phyloP scores from a whole-genome alignment of 805 yeast genomes.

The Saccharomycopsis guyanensis region DNA sequence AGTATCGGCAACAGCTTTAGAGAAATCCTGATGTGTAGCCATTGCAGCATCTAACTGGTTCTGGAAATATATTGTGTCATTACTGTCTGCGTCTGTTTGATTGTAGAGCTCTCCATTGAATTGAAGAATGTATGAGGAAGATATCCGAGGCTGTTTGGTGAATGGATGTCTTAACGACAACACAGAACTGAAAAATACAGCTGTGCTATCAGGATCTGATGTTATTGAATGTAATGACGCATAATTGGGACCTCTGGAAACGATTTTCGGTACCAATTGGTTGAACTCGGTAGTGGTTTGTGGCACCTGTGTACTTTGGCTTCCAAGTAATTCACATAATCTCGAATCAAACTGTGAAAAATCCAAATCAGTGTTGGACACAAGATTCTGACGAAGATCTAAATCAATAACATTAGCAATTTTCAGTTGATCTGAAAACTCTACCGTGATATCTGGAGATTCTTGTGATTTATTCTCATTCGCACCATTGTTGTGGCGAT shows the following conservation, averaged over 20 bases:
- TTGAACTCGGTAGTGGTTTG: slow-evolving; percentile 23
- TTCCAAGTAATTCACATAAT: slow-evolving; percentile 4
- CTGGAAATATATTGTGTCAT: slow-evolving; percentile 58
- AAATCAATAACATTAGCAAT: slow-evolving; percentile 8
- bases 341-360: too few relatives aligned
- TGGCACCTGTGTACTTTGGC: too few relatives aligned
- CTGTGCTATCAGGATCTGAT: slow-evolving; percentile 7
- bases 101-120: slow-evolving; percentile 91
- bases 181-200: slow-evolving; percentile 53
- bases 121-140: slow-evolving; percentile 43
- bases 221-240: slow-evolving; percentile 26
- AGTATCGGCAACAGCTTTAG: slow-evolving; percentile 33
- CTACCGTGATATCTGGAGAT: too few relatives aligned
- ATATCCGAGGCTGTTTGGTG: slow-evolving; percentile 58
- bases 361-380: too few relatives aligned
- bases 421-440: slow-evolving; percentile 6
- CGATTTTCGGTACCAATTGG: slow-evolving; percentile 36
- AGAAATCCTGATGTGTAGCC: neutral
- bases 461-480: too few relatives aligned
- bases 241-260: slow-evolving; percentile 62
- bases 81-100: slow-evolving; percentile 26
- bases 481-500: too few relatives aligned
- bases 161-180: slow-evolving; percentile 75
- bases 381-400: too few relatives aligned
- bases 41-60: slow-evolving; percentile 27